These are phyloP conservation scores for Phytopythium oedochilum DNA, from an alignment of 352 stramenopile species.

Conservation along the genomic window DNA sequence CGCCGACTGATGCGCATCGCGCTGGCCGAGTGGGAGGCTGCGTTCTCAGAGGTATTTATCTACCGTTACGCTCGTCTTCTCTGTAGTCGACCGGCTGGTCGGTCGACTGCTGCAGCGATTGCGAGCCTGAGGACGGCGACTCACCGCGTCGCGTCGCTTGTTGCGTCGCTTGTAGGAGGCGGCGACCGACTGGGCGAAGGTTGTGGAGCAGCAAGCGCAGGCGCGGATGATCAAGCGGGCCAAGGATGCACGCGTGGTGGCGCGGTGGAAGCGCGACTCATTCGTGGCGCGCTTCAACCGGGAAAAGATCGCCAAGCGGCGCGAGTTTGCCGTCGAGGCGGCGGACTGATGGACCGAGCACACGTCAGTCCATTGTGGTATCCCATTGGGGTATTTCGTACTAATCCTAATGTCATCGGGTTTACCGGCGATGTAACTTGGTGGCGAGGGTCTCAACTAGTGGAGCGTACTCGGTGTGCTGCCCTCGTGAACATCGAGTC, in stretches of 20 bases:
- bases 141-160: background rate
- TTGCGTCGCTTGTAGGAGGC: slow-evolving; percentile 32
- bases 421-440: no score
- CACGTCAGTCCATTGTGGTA: no score
- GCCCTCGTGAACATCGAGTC: no score
- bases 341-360: no score
- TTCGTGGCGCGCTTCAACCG: slow-evolving; percentile 80
- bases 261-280: slow-evolving; percentile 71
- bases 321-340: slow-evolving; percentile 14
- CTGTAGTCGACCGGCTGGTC: no score
- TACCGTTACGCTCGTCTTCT: no score
- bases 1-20: slow-evolving; percentile 44
- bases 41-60: slow-evolving; percentile 50
- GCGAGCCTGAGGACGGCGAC: no score
- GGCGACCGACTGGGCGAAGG: slow-evolving; percentile 54
- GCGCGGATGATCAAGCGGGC: slow-evolving; percentile 49
- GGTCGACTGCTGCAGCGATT: no score
- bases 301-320: slow-evolving; percentile 63
- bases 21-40: slow-evolving; percentile 43
- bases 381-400: no score
- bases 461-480: no score
- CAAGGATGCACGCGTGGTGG: slow-evolving; percentile 34
- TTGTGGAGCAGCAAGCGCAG: slow-evolving; percentile 48
- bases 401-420: no score
- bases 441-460: no score